phyloP scores from a whole-genome alignment of 1,284 basidiomycete genomes.

The Microbotryum silenes-acaulis region DNA sequence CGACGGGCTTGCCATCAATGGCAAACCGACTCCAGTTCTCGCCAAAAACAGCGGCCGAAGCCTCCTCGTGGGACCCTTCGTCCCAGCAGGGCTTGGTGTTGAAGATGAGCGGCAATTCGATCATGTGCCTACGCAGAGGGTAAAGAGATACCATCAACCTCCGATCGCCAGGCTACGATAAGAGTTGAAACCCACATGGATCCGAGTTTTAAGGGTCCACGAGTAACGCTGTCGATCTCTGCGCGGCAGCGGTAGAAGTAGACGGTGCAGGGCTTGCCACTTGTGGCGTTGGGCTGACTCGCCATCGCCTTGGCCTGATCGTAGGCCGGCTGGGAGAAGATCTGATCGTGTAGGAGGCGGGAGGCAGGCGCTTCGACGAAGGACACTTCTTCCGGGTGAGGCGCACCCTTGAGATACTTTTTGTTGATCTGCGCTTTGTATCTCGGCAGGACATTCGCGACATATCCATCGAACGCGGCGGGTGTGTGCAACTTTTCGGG shows the following conservation, averaged over 20 bases:
- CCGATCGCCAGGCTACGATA: neutral
- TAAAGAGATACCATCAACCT: neutral
- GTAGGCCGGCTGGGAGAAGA: slow-evolving; percentile 26
- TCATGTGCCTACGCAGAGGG: slow-evolving; percentile 11
- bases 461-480: slow-evolving; percentile 9
- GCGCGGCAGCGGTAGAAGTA: slow-evolving; percentile 15
- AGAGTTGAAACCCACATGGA: slow-evolving; percentile 7
- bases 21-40: slow-evolving; percentile 19
- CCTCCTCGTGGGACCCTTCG: neutral
- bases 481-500: slow-evolving; percentile 5
- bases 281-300: neutral
- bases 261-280: neutral
- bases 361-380: slow-evolving; percentile 7
- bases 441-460: slow-evolving; percentile 2
- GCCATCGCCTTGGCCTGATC: slow-evolving; percentile 14
- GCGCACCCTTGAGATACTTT: slow-evolving; percentile 8
- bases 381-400: neutral
- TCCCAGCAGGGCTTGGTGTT: slow-evolving; percentile 17
- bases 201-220: slow-evolving; percentile 5
- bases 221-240: slow-evolving; percentile 7
- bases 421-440: neutral
- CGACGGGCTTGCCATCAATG: slow-evolving; percentile 16
- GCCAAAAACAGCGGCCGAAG: slow-evolving; percentile 8
- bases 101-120: slow-evolving; percentile 26
- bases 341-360: slow-evolving; percentile 17